Base-by-base conservation (phyloP, 768 basidiomycete species). In the Tylopilus subfusipes region DNA sequence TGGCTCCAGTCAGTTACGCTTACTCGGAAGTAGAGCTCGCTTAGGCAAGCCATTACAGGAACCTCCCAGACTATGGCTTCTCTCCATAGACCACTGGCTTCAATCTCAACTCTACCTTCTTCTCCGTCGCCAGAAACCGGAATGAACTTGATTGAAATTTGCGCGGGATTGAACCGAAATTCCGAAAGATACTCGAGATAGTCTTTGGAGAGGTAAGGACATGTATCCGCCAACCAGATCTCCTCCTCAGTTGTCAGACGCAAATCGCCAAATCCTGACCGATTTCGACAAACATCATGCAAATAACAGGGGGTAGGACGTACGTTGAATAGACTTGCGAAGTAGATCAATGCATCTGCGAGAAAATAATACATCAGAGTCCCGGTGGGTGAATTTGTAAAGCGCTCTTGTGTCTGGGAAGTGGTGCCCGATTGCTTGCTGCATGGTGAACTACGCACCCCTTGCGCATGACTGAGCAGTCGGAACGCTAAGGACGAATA, bases 21-120 rank as follows among this genome's bases (percentile, higher is more conserved):
- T 18, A 79, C 78, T 19, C 72, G 77, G 73, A 96, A 99, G 73
- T 92, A 96, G 19, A 84, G 83, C 68, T 99, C 93, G 63, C 90
- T 93, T 48, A 99, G 75, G 58, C 84, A 84, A 14, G 93, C 85
- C 93, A 98, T 94, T 48, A 98, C 74, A 1, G 93, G 95, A 1
- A 98, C 93, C 73, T 98, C 97, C 85, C 96, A 99, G 25, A 97
- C 74, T 54, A 98, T 96, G 8, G 90, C 80, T 59, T 94, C 90
- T 0, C 73, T 72, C 93, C 93, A 95, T 6, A 78, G 78, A 8
- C 92, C 94, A 27, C 64, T 64, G 6, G 82, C 81, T 57, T 85
- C 82, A 50, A 99, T 88, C 61, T 91, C 83, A 33, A 95, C 71
- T 33, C 73, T 68, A 5, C 93, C 95, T 53, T 69, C 64, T 49